Percentiles rank a stretch among this genome's conserved stretches.
Evolutionary conservation across 371 early-diverging fungal species (phyloP).

Genomic region (Mortierella sp.): DNA sequence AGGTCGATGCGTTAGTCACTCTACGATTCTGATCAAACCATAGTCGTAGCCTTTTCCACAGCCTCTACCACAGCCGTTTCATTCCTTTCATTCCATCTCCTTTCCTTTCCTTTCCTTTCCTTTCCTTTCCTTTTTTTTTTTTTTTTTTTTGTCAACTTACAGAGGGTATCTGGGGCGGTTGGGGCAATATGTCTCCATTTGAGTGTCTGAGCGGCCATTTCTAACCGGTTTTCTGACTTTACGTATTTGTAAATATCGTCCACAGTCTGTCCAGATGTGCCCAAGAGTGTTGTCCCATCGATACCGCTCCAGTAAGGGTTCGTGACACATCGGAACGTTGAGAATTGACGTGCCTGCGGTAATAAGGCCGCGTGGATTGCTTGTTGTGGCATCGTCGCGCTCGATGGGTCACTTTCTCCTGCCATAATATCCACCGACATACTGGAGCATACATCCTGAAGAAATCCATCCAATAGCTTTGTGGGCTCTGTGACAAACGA

Average conservation of each 20-base stretch:
- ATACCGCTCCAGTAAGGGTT: constrained; percentile 85
- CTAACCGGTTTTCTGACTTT: constrained; percentile 63
- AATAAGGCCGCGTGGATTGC: constrained; percentile 81
- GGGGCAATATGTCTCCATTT: constrained; percentile 91
- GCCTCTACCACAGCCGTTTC: too few relatives aligned
- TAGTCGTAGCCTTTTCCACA: too few relatives aligned
- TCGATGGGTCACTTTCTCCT: constrained; percentile 84
- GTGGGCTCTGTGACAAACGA: constrained; percentile 58
- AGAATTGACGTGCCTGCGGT: constrained; percentile 60
- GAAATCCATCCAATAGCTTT: constrained; percentile 62
- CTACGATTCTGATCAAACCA: background rate
- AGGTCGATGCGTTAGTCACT: background rate
- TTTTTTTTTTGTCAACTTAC: constrained; percentile 53
- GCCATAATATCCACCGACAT: constrained; percentile 88
- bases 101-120: background rate
- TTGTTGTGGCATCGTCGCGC: constrained; percentile 86
- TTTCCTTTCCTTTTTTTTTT: too few relatives aligned
- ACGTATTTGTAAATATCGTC: constrained; percentile 84
- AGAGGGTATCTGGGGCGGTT: constrained; percentile 93
- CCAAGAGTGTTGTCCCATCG: constrained; percentile 74
- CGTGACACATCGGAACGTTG: constrained; percentile 74
- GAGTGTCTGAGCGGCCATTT: constrained; percentile 76
- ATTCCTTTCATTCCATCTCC: too few relatives aligned
- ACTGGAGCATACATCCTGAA: constrained; percentile 69
- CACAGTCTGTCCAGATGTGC: constrained; percentile 87